Conservation (phyloP, 768 basidiomycete genomes). For the Boletellus emodensis region DNA sequence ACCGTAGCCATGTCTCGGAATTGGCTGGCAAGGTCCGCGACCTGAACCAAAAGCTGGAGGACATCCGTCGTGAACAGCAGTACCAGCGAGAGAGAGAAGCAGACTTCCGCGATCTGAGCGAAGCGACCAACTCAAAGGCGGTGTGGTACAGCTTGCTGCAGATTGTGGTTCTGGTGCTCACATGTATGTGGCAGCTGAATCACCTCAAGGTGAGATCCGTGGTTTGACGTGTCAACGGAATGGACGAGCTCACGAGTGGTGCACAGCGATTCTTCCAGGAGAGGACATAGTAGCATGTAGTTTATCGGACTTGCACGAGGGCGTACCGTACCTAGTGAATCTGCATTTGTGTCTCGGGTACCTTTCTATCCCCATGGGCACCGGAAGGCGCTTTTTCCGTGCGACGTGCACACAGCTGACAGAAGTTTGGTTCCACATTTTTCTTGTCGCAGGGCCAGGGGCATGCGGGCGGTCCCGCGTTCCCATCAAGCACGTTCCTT, state of each 20-base stretch:
- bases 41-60: slow-evolving; percentile 89
- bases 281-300: slow-evolving; percentile 45
- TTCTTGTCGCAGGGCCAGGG: background rate
- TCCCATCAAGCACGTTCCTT: slow-evolving; percentile 2
- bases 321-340: background rate
- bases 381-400: background rate
- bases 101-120: slow-evolving; percentile 84
- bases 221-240: background rate
- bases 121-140: slow-evolving; percentile 84
- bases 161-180: slow-evolving; percentile 76
- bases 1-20: slow-evolving; percentile 80
- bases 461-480: background rate
- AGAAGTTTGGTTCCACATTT: slow-evolving; percentile 13
- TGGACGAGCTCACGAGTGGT: background rate
- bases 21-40: slow-evolving; percentile 83
- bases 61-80: slow-evolving; percentile 92
- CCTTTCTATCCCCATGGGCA: too few species aligned
- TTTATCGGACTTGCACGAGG: background rate
- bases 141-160: slow-evolving; percentile 94
- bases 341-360: background rate
- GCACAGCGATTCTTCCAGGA: slow-evolving; percentile 81
- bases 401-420: background rate
- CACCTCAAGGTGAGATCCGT: slow-evolving; percentile 71
- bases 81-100: slow-evolving; percentile 96
- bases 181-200: slow-evolving; percentile 90